phyloP scores from a whole-genome alignment of 805 yeast species.

The Scheffersomyces lignosus region DNA sequence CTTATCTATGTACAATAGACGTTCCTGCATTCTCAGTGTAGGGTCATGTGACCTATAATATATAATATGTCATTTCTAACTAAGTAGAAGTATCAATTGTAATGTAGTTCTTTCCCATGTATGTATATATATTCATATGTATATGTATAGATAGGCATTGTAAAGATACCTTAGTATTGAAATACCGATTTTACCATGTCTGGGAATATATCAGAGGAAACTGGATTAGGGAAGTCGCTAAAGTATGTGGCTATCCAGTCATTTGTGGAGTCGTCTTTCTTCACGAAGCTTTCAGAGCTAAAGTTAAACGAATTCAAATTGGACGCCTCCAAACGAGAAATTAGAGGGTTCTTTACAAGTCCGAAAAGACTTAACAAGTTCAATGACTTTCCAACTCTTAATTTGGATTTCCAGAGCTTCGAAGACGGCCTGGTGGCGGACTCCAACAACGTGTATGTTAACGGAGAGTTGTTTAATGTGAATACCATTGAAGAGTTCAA shows the following conservation, averaged over 20 bases:
- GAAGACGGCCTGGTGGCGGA: neutral
- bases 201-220: no score
- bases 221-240: no score
- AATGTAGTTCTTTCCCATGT: no score
- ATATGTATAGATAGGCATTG: no score
- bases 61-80: no score
- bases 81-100: no score
- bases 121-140: no score
- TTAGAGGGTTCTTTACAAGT: conserved; percentile 46
- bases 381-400: conserved; percentile 34
- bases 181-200: no score
- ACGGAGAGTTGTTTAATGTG: conserved; percentile 47
- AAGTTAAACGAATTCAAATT: conserved; percentile 76
- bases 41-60: no score
- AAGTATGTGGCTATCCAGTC: conserved; percentile 59
- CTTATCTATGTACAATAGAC: no score
- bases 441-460: conserved; percentile 10
- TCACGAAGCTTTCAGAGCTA: conserved; percentile 66
- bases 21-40: no score
- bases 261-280: conserved; percentile 85
- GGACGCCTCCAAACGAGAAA: conserved; percentile 44
- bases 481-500: conserved; percentile 90
- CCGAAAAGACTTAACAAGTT: conserved; percentile 35
- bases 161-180: no score
- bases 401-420: conserved; percentile 35